Percentiles rank a stretch among this genome's conserved stretches.
phyloP scores from a whole-genome alignment of 2,329 filamentous ascomycete genomes.

The Scytalidium lignicola region DNA sequence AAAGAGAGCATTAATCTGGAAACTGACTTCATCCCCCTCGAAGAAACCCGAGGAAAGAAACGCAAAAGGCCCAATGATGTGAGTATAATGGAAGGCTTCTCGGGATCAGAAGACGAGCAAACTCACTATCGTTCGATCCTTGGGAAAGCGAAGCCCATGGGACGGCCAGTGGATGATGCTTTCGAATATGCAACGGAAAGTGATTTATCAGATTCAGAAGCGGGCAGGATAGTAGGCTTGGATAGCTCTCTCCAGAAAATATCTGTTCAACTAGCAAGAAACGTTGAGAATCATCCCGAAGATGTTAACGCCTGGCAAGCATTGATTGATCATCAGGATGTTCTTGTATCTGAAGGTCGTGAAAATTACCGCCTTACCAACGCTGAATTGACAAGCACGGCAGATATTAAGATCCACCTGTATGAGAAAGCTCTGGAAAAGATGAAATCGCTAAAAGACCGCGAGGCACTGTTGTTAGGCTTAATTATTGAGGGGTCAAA shows the following conservation, averaged over 20 bases:
- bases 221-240: slow-evolving; percentile 27
- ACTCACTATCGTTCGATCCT: slow-evolving; percentile 63
- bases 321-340: slow-evolving; percentile 74
- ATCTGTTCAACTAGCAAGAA: slow-evolving; percentile 57
- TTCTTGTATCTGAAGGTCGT: slow-evolving; percentile 50
- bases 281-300: slow-evolving; percentile 58
- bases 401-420: slow-evolving; percentile 75
- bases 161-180: slow-evolving; percentile 17
- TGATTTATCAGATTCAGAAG: slow-evolving; percentile 32
- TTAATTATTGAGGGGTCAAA: slow-evolving; percentile 70
- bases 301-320: slow-evolving; percentile 71
- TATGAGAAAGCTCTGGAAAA: slow-evolving; percentile 71
- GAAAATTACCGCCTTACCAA: slow-evolving; percentile 44
- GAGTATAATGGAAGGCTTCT: slow-evolving; percentile 26
- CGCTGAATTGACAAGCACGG: slow-evolving; percentile 62
- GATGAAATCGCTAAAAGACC: slow-evolving; percentile 38
- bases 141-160: slow-evolving; percentile 50
- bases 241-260: slow-evolving; percentile 46
- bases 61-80: slow-evolving; percentile 22
- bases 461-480: slow-evolving; percentile 58
- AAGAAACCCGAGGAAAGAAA: slow-evolving; percentile 26
- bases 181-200: slow-evolving; percentile 42
- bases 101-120: slow-evolving; percentile 39
- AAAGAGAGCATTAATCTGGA: slow-evolving; percentile 13
- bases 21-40: slow-evolving; percentile 46